Evolutionary conservation across 1,139 yeast species (phyloP).

Genomic region (Kluyveromyces marxianus): DNA sequence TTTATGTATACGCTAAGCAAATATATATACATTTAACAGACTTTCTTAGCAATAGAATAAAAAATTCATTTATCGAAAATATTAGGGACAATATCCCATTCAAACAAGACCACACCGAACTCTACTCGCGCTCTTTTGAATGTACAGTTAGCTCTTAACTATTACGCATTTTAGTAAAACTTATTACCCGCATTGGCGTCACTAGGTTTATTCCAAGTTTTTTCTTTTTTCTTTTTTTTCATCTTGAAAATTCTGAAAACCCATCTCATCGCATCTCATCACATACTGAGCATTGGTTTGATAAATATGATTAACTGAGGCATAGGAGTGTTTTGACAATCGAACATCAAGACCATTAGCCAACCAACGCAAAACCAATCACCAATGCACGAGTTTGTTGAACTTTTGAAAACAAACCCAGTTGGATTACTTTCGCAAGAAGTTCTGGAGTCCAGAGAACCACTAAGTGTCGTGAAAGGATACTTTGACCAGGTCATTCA

Average conservation of each 20-base stretch:
- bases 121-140: too few relatives aligned
- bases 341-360: too few relatives aligned
- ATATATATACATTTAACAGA: too few relatives aligned
- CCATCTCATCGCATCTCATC: slow-evolving; percentile 9
- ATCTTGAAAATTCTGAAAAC: background rate
- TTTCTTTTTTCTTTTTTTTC: background rate
- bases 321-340: too few relatives aligned
- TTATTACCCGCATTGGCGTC: slow-evolving; percentile 2
- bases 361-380: slow-evolving; percentile 37
- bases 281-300: slow-evolving; percentile 27
- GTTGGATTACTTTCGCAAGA: slow-evolving; percentile 17
- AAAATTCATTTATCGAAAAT: too few relatives aligned
- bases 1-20: too few relatives aligned
- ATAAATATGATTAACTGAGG: too few relatives aligned
- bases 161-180: background rate
- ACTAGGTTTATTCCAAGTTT: background rate
- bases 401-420: slow-evolving; percentile 15
- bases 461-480: slow-evolving; percentile 17
- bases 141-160: too few relatives aligned
- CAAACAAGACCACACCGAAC: too few relatives aligned
- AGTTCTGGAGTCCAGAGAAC: slow-evolving; percentile 8
- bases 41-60: too few relatives aligned
- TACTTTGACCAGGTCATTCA: slow-evolving; percentile 26
- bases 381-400: slow-evolving; percentile 30
- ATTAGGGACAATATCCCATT: too few relatives aligned